A percentile compares a stretch with the other conserved stretches of the same genome.
Conservation (phyloP, 257 asterid genomes). For the Buddleja alternifolia region DNA sequence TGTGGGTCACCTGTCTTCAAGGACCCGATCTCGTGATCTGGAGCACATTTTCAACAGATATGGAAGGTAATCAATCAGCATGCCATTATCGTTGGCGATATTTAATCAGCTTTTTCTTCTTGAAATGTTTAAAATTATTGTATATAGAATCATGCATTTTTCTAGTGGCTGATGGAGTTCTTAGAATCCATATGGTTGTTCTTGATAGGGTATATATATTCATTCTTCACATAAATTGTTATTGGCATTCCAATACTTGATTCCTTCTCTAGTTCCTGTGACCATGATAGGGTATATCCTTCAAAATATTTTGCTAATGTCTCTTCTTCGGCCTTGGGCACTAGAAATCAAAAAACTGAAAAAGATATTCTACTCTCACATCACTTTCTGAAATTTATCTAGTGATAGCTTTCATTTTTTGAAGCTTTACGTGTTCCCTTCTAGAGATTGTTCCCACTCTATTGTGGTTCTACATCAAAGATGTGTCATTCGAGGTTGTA, state of each 20-base stretch:
- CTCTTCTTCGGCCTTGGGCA: not conserved
- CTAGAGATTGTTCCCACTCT: conserved; percentile 2
- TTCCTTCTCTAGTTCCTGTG: not conserved
- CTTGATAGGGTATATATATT: not conserved
- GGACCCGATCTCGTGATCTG: conserved; percentile 92
- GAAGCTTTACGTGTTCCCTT: not conserved
- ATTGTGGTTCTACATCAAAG: conserved; percentile 16
- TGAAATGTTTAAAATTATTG: not conserved
- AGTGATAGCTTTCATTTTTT: not conserved
- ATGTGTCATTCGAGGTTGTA: conserved; percentile 32
- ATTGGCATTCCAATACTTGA: not conserved
- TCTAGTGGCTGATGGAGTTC: not conserved
- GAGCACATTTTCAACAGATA: conserved; percentile 85
- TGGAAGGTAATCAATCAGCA: conserved; percentile 66
- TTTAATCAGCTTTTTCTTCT: not conserved
- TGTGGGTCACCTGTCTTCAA: conserved; percentile 94
- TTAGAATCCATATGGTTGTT: not conserved
- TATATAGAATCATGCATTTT: not conserved
- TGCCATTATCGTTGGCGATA: not conserved
- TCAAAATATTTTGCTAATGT: not conserved
- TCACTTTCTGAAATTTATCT: not conserved
- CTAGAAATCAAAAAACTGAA: not conserved
- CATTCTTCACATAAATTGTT: not conserved
- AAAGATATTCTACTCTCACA: not conserved
- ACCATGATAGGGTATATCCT: too few species aligned